Conservation (phyloP, 2,329 filamentous ascomycete species). For the Grosmannia huntii region DNA sequence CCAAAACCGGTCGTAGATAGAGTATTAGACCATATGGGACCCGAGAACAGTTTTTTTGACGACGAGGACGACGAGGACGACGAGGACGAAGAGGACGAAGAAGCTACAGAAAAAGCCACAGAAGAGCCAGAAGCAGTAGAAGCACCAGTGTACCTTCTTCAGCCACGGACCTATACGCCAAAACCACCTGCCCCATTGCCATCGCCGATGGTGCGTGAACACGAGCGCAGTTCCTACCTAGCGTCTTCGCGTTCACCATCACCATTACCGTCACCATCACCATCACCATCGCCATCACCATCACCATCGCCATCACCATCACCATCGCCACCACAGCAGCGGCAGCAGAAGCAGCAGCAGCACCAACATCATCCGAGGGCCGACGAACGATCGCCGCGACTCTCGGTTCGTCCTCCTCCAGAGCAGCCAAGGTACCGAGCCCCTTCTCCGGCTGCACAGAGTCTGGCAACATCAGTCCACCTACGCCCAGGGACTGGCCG, state of each 20-base stretch:
- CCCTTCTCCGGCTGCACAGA: background rate
- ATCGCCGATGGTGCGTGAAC: constrained; percentile 32
- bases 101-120: no score
- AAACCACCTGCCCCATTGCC: constrained; percentile 33
- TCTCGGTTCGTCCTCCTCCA: background rate
- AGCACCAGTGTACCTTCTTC: constrained; percentile 35
- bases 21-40: background rate
- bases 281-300: background rate
- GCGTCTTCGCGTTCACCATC: background rate
- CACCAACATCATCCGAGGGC: background rate
- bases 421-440: background rate
- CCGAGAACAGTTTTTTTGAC: background rate
- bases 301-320: background rate
- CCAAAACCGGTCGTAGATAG: background rate
- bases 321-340: no score
- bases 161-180: constrained; percentile 46
- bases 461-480: background rate
- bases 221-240: background rate
- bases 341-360: background rate
- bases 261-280: background rate
- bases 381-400: background rate
- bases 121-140: background rate
- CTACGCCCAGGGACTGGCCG: background rate
- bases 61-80: background rate
- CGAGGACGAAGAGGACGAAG: background rate